phyloP scores from a whole-genome alignment of 345 rosid species.

The Raphanus raphanistrum region DNA sequence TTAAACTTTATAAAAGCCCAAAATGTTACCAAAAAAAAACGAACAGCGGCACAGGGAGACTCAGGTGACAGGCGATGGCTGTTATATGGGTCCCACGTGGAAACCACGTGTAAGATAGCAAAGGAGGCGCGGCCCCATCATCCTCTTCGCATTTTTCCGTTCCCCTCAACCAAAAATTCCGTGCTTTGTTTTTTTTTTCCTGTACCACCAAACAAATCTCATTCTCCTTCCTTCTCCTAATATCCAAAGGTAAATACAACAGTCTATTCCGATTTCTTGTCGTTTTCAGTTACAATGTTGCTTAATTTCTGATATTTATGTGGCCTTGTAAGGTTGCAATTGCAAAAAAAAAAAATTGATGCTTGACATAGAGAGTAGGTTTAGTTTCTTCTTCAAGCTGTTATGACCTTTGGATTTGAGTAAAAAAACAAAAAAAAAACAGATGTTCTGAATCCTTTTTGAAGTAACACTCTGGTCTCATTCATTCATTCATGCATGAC shows the following conservation, averaged over 20 bases:
- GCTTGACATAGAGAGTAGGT: not conserved
- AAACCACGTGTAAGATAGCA: not conserved
- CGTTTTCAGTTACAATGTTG: conserved; percentile 8
- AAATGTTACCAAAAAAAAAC: not conserved
- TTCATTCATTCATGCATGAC: not conserved
- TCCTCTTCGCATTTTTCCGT: not conserved
- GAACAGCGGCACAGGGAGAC: not conserved
- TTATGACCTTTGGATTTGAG: not conserved
- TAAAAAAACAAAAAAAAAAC: not conserved
- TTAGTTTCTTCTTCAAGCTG: not conserved
- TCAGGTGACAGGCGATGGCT: not conserved
- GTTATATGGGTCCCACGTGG: not conserved
- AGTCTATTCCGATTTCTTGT: not conserved
- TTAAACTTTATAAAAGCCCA: not conserved
- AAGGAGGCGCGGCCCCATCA: not conserved
- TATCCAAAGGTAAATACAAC: no score
- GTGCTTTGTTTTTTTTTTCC: not conserved
- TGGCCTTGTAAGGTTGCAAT: not conserved
- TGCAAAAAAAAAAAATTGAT: not conserved
- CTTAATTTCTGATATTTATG: not conserved
- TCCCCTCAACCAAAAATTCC: not conserved
- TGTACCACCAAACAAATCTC: not conserved
- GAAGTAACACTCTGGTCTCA: not conserved
- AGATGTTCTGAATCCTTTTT: not conserved
- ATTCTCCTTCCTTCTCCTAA: not conserved